Evolutionary conservation across 441 rosid species (phyloP).

Genomic region (Eruca vesicaria): DNA sequence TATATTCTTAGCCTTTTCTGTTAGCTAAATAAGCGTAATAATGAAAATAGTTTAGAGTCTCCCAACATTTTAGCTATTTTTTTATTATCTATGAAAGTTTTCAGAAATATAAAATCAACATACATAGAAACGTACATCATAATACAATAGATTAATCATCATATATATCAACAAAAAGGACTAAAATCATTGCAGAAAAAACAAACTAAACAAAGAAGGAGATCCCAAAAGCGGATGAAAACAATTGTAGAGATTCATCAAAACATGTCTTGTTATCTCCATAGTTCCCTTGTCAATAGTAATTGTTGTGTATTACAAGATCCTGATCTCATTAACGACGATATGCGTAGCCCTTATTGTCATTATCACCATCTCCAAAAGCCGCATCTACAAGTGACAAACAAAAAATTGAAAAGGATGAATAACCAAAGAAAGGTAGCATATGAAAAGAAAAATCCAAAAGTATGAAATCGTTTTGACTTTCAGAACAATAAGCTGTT

Average conservation of each 20-base stretch:
- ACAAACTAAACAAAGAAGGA: constrained; percentile 41
- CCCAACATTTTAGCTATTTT: not conserved
- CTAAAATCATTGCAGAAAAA: not conserved
- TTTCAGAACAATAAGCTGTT: too few species aligned
- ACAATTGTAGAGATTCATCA: too few species aligned
- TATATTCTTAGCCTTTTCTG: not conserved
- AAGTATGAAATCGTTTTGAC: not conserved
- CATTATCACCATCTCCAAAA: too few species aligned
- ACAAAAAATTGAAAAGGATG: not conserved
- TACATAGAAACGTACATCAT: not conserved
- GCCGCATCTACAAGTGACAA: not conserved
- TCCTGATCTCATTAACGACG: too few species aligned
- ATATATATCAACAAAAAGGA: too few species aligned
- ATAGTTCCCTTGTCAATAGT: too few species aligned
- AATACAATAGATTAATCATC: too few species aligned
- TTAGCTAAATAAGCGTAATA: not conserved
- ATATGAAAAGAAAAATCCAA: not conserved
- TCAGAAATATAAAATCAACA: not conserved
- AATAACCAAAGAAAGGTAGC: not conserved
- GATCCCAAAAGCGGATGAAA: constrained; percentile 32
- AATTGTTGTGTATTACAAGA: too few species aligned
- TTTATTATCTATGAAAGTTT: not conserved
- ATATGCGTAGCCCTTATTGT: too few species aligned
- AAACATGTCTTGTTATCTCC: too few species aligned
- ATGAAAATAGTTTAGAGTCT: not conserved